phyloP scores from a whole-genome alignment of 805 yeast species.

The Ogataea glucozyma region DNA sequence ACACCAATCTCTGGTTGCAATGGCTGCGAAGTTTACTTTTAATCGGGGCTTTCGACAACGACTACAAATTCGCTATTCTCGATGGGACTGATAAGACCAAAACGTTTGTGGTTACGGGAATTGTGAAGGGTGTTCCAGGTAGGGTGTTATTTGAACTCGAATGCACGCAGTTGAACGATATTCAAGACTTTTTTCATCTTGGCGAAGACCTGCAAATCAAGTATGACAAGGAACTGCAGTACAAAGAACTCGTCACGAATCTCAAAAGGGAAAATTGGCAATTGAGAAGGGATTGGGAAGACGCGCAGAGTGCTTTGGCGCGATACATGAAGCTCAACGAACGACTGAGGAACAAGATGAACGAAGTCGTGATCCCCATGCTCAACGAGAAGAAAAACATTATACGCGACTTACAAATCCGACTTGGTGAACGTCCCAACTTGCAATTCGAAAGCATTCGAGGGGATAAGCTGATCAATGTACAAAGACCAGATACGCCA shows the following conservation, averaged over 20 bases:
- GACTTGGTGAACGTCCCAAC: not conserved
- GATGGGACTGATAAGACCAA: conserved; percentile 2
- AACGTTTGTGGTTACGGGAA: conserved; percentile 14
- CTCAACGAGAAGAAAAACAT: conserved; percentile 20
- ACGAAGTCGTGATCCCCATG: conserved; percentile 19
- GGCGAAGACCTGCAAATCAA: conserved; percentile 16
- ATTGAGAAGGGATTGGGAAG: conserved; percentile 9
- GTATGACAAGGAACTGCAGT: conserved; percentile 17
- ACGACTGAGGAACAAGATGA: conserved; percentile 9
- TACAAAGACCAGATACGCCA: conserved; percentile 22
- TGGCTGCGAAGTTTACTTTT: conserved; percentile 14
- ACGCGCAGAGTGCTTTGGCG: conserved; percentile 10
- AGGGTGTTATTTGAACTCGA: conserved; percentile 16
- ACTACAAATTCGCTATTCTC: conserved; percentile 13
- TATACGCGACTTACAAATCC: conserved; percentile 10
- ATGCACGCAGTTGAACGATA: conserved; percentile 6
- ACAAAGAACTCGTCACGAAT: conserved; percentile 9
- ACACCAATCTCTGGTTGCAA: conserved; percentile 12
- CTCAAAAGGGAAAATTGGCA: conserved; percentile 9
- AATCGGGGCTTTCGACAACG: conserved; percentile 14
- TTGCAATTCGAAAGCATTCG: conserved; percentile 17
- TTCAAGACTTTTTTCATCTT: conserved; percentile 13
- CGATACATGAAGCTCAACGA: conserved; percentile 6
- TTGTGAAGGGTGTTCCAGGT: conserved; percentile 16
- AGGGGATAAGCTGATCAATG: conserved; percentile 10